Evolutionary conservation across 805 yeast genomes (phyloP), one percentile per base, ranked within the genome.

Genomic region (Zygotorulaspora danielsina): DNA sequence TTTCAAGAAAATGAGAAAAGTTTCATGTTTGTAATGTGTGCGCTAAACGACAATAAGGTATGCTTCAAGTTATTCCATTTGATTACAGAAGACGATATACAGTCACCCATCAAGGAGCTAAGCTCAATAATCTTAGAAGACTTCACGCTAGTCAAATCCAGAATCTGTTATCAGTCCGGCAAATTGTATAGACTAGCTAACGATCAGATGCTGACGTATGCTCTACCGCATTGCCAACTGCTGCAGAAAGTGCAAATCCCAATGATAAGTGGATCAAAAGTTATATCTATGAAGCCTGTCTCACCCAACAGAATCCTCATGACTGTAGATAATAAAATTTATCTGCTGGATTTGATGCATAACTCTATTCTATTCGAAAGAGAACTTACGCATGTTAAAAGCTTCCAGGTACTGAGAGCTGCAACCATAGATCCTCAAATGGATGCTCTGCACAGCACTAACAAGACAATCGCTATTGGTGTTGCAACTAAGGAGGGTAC

Each of bases 301-400:
- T 54, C 62, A 6, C 44, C 51, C 11, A 61, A 57, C 34, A 54
- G 64, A 36, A 44, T 59, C 19, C 36, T 61, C 16, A 36, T 63
- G 17, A 55, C 64, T 3, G 42, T 54, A 4, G 49, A 55, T 21
- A 59, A 59, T 26, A 49, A 48, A 13, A 36, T 61, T 4, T 61
- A 48, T 38, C 32, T 61, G 11, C 31, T 63, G 25, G 65, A 63
- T 39, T 34, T 61, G 25, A 38, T 50, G 4, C 60, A 59, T 32
- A 50, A 48, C 20, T 51, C 64, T 9, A 42, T 51, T 19, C 36
- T 59, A 20, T 45, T 50, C 18, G 45, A 50, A 34, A 51, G 57
- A 38, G 55, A 51, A 17, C 34, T 59, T 4, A 44, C 51, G 9
- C 56, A 56, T 46, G 47, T 56, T 16, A 57, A 56, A 31, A 49